Base-by-base conservation (phyloP, 805 yeast species). In the Teunomyces lycoperdinae region DNA sequence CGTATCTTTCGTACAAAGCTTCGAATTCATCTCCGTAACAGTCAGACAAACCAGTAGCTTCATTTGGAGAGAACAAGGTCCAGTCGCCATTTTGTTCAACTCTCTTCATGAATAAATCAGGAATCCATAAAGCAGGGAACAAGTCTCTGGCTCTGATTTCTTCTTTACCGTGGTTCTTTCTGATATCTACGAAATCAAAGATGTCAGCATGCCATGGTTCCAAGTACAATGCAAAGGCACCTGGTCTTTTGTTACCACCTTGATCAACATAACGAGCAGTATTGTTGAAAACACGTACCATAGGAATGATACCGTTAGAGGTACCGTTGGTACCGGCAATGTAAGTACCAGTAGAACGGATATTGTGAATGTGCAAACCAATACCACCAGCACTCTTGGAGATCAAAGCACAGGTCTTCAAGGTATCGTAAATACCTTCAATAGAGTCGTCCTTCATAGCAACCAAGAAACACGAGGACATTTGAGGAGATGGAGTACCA, bases 121-220 rank as follows among this genome's bases (percentile, higher is more conserved):
- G 82, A 54, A 80, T 78, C 85, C 85, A 80, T 52, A 80, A 69
- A 11, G 84, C 84, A 44, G 81, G 81, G 71, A 80, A 80, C 59
- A 80, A 73, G 60, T 80, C 84, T 68, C 85, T 73, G 27, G 85
- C 83, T 62, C 84, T 71, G 53, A 77, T 77, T 62, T 80, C 85
- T 63, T 80, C 85, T 60, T 80, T 80, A 57, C 85, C 85, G 61
- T 80, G 84, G 61, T 80, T 80, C 67, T 80, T 80, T 65, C 84
- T 72, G 53, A 80, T 76, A 58, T 80, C 84, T 48, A 80, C 71
- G 55, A 80, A 79, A 49, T 80, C 84, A 55, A 80, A 76, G 52
- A 80, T 73, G 61, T 80, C 84, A 6, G 82, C 66, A 60, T 80
- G 85, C 85, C 85, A 80, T 59, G 85, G 84, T 64, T 80, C 85